Percentiles rank a stretch among this genome's conserved stretches.
Conservation (phyloP, 495 filamentous ascomycete species). For the Choiromyces venosus region DNA sequence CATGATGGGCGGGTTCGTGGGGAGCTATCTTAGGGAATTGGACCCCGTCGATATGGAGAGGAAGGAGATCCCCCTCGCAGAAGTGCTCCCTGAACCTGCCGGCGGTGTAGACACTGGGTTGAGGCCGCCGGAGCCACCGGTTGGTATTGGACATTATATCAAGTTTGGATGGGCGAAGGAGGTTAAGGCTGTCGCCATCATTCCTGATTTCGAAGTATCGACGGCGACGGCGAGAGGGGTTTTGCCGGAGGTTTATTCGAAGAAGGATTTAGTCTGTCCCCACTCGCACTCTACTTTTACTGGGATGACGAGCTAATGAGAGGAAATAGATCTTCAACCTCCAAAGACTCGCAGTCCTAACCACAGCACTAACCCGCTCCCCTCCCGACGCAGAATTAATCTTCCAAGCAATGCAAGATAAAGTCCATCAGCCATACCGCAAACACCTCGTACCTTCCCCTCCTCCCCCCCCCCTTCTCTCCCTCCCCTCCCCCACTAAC, state of each 20-base stretch:
- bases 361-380: constrained; percentile 73
- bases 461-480: background rate
- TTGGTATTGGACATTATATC: constrained; percentile 84
- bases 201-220: constrained; percentile 87
- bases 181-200: constrained; percentile 91
- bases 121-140: constrained; percentile 76
- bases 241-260: constrained; percentile 67
- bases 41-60: constrained; percentile 75
- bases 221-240: constrained; percentile 82
- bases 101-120: constrained; percentile 83
- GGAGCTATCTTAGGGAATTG: constrained; percentile 87
- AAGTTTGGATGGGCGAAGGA: constrained; percentile 87
- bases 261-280: constrained; percentile 66
- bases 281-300: background rate
- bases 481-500: background rate
- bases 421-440: constrained; percentile 91
- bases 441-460: constrained; percentile 54
- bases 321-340: constrained; percentile 76
- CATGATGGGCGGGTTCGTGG: constrained; percentile 93
- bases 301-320: constrained; percentile 6
- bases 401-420: constrained; percentile 95
- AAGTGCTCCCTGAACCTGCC: constrained; percentile 79
- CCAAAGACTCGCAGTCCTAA: constrained; percentile 81
- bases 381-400: constrained; percentile 91
- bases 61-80: constrained; percentile 89